A percentile compares a stretch with the other conserved stretches of the same genome.
These are phyloP conservation scores for Lantana camara DNA, from an alignment of 257 asterid genomes.

Conservation along the genomic window DNA sequence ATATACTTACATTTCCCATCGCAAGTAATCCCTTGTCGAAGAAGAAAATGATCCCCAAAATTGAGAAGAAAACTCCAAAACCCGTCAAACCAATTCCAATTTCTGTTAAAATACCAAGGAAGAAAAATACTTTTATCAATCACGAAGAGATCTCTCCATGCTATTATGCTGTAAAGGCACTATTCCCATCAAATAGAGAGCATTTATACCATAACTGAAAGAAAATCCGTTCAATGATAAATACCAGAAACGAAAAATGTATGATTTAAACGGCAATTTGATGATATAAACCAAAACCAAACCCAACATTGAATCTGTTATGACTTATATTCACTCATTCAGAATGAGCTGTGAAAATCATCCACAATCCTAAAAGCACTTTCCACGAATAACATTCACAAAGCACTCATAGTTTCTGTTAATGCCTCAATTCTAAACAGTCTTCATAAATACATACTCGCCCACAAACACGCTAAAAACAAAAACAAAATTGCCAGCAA, in stretches of 20 bases:
- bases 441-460: neutral
- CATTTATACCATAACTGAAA: neutral
- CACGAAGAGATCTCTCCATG: neutral
- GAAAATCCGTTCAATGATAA: neutral
- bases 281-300: neutral
- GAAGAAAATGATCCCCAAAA: conserved; percentile 80
- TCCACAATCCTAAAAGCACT: neutral
- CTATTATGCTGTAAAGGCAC: neutral
- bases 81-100: conserved; percentile 93
- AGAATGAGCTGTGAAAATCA: neutral
- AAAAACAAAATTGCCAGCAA: neutral
- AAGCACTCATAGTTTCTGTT: neutral
- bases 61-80: conserved; percentile 82
- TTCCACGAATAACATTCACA: neutral
- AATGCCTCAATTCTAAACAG: neutral
- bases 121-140: conserved; percentile 9
- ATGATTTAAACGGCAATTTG: neutral
- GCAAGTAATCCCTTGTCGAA: conserved; percentile 90
- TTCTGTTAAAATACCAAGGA: conserved; percentile 54
- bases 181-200: neutral
- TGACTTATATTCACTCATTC: neutral
- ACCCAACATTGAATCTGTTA: neutral
- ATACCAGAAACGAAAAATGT: neutral
- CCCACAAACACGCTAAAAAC: neutral
- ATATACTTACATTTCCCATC: conserved; percentile 80